phyloP scores from a whole-genome alignment of 2,329 filamentous ascomycete genomes.

The Scedosporium aurantiacum region DNA sequence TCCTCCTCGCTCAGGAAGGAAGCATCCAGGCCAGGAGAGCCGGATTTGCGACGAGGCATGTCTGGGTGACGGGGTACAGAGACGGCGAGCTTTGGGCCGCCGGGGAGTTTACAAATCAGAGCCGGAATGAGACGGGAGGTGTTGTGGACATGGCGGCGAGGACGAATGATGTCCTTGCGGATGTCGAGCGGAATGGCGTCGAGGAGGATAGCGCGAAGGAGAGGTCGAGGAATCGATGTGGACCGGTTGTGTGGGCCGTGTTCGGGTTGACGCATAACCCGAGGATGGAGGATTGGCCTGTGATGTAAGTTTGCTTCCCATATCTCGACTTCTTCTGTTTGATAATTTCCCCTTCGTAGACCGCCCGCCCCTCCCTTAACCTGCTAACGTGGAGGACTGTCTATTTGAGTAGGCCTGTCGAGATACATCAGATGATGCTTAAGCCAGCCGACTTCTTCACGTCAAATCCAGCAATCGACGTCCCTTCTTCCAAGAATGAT shows the following conservation, averaged over 20 bases:
- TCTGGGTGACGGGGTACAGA: constrained; percentile 38
- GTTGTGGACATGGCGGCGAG: constrained; percentile 35
- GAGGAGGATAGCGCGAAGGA: constrained; percentile 4
- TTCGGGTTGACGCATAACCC: constrained; percentile 39
- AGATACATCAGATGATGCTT: constrained; percentile 34
- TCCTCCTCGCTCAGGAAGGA: constrained; percentile 32
- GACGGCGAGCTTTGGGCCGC: constrained; percentile 40
- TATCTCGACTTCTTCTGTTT: not conserved
- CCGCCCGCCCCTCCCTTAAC: no score
- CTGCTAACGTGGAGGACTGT: not conserved
- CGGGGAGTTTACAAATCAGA: constrained; percentile 41
- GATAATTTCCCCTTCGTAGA: no score
- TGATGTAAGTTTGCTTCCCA: constrained; percentile 29
- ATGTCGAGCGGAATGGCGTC: constrained; percentile 8
- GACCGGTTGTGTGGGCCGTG: constrained; percentile 33
- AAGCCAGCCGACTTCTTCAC: constrained; percentile 35
- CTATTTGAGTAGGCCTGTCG: constrained; percentile 28
- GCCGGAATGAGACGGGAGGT: constrained; percentile 28
- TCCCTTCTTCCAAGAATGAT: constrained; percentile 25
- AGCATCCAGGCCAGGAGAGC: constrained; percentile 32
- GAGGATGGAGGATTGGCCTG: constrained; percentile 37
- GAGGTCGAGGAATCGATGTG: constrained; percentile 15
- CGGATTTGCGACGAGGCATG: constrained; percentile 32
- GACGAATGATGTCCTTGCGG: constrained; percentile 12
- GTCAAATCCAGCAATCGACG: constrained; percentile 34